Percentiles rank a stretch among this genome's conserved stretches.
These are phyloP conservation scores for Metschnikowia baotianmanensis DNA, from an alignment of 805 yeast species.

Conservation along the genomic window DNA sequence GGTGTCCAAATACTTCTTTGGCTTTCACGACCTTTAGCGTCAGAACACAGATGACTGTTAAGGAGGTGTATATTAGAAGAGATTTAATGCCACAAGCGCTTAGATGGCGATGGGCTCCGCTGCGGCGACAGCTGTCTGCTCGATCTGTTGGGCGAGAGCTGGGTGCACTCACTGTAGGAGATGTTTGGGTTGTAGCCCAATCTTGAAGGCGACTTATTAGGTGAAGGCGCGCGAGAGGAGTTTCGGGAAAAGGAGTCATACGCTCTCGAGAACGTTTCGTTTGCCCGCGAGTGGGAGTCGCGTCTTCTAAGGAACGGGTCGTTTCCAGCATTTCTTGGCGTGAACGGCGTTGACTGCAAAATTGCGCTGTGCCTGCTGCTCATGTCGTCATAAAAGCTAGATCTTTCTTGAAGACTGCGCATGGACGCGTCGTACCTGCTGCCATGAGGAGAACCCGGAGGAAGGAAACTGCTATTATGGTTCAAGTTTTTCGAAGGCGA, in stretches of 20 bases:
- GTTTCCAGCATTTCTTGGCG: constrained; percentile 10
- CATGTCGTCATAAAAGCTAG: constrained; percentile 11
- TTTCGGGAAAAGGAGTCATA: constrained; percentile 14
- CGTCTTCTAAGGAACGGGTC: constrained; percentile 14
- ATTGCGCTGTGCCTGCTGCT: constrained; percentile 11
- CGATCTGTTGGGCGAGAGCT: constrained; percentile 17
- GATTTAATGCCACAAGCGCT: constrained; percentile 18
- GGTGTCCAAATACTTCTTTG: constrained; percentile 37
- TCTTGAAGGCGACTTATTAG: constrained; percentile 17
- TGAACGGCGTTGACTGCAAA: constrained; percentile 20
- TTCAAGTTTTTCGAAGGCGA: constrained; percentile 13
- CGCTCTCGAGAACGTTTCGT: constrained; percentile 15
- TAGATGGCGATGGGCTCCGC: constrained; percentile 20
- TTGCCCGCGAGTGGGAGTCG: constrained; percentile 11
- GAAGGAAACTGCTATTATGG: constrained; percentile 3
- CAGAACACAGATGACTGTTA: not conserved
- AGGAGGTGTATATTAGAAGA: constrained; percentile 5
- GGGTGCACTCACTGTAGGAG: constrained; percentile 18
- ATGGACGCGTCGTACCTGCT: constrained; percentile 4
- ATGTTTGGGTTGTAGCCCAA: constrained; percentile 15
- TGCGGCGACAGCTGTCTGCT: constrained; percentile 20
- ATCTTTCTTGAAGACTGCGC: constrained; percentile 7
- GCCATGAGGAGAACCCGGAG: constrained; percentile 2
- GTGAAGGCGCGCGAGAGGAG: constrained; percentile 19
- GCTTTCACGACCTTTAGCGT: constrained; percentile 41